Conservation (phyloP, 129 eudicot species). For the Pseudognaphalium luteoalbum region DNA sequence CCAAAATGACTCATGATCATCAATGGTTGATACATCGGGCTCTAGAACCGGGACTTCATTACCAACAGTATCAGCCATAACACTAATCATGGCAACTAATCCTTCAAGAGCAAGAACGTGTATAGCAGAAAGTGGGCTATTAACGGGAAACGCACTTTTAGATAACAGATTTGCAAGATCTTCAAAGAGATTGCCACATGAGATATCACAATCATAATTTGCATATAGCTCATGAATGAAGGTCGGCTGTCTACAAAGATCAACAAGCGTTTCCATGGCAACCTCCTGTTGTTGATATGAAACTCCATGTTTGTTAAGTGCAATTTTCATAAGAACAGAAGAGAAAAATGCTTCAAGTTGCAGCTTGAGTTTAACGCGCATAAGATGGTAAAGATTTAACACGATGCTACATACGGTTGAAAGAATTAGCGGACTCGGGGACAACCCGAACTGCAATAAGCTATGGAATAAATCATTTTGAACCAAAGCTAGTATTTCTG, state of each 20-base stretch:
- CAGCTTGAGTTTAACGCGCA: conserved; percentile 69
- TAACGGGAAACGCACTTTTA: conserved; percentile 81
- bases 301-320: conserved; percentile 64
- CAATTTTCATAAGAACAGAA: conserved; percentile 58
- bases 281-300: conserved; percentile 85
- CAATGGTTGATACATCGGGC: conserved; percentile 32
- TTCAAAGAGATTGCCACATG: conserved; percentile 74
- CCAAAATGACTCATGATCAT: conserved; percentile 64
- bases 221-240: conserved; percentile 77
- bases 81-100: conserved; percentile 62
- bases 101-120: conserved; percentile 80
- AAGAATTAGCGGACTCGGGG: conserved; percentile 73
- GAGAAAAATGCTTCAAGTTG: conserved; percentile 85
- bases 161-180: conserved; percentile 75
- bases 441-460: conserved; percentile 74
- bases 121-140: conserved; percentile 67
- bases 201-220: conserved; percentile 77
- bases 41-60: conserved; percentile 46
- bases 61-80: conserved; percentile 73
- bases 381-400: conserved; percentile 69
- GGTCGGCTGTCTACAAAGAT: conserved; percentile 67
- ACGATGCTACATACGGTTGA: conserved; percentile 80
- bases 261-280: conserved; percentile 84
- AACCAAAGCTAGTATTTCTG: conserved; percentile 58
- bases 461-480: conserved; percentile 71